Conservation (phyloP, 2,329 filamentous ascomycete genomes). For the Aspergillus sojae region DNA sequence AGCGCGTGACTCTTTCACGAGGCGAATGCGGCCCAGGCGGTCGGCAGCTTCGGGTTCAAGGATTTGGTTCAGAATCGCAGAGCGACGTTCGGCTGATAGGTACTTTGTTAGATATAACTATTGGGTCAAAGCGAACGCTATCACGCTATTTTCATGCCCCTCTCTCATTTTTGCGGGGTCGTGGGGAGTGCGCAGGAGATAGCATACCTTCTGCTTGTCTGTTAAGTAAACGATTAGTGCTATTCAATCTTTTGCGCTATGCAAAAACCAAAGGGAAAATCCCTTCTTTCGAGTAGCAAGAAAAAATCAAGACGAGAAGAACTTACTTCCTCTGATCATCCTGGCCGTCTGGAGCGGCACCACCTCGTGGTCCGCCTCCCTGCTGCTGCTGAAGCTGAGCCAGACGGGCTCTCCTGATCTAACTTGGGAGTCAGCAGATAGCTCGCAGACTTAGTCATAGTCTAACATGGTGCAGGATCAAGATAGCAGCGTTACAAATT, state of each 20-base stretch:
- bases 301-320: neutral
- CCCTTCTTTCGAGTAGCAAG: neutral
- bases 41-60: constrained; percentile 92
- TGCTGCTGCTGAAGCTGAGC: constrained; percentile 89
- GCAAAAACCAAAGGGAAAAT: neutral
- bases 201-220: constrained; percentile 39
- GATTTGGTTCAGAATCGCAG: constrained; percentile 79
- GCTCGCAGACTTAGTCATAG: neutral
- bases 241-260: neutral
- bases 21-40: constrained; percentile 87
- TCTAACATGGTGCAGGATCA: neutral
- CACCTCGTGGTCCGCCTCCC: constrained; percentile 51
- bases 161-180: neutral
- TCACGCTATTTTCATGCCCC: neutral
- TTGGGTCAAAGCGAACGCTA: neutral
- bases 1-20: constrained; percentile 92
- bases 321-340: constrained; percentile 69
- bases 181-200: neutral
- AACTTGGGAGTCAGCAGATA: constrained; percentile 17
- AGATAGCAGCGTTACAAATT: neutral
- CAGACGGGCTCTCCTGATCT: constrained; percentile 91
- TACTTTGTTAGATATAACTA: neutral
- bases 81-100: constrained; percentile 34
- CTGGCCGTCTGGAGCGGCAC: constrained; percentile 50
- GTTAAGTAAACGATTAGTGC: constrained; percentile 4